These are phyloP conservation scores for Ustilago loliicola DNA, from an alignment of 1,284 basidiomycete species.

Conservation along the genomic window DNA sequence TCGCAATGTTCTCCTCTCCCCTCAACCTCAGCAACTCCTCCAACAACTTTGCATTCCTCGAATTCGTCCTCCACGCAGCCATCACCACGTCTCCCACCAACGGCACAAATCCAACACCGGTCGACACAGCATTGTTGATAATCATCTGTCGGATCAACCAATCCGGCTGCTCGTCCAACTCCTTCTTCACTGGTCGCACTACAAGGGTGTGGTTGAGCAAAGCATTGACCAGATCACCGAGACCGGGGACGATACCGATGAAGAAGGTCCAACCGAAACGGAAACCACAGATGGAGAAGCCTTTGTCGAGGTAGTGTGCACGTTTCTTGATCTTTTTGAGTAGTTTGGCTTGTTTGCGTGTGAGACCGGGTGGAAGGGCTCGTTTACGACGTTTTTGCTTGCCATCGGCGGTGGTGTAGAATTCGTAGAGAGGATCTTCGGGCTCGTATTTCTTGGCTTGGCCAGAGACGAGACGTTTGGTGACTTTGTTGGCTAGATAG, in stretches of 20 bases:
- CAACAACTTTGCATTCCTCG: conserved; percentile 78
- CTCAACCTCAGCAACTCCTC: conserved; percentile 59
- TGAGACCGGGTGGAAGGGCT: conserved; percentile 81
- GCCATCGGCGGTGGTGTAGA: conserved; percentile 78
- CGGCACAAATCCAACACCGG: conserved; percentile 81
- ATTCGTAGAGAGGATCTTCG: conserved; percentile 83
- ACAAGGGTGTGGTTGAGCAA: conserved; percentile 83
- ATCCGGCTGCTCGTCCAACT: conserved; percentile 74
- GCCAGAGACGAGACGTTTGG: conserved; percentile 45
- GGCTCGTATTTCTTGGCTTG: conserved; percentile 63
- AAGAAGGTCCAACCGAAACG: conserved; percentile 82
- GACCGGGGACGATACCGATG: conserved; percentile 79
- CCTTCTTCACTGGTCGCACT: conserved; percentile 79
- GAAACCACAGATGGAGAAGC: conserved; percentile 84
- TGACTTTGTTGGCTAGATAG: conserved; percentile 56
- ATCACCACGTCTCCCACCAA: conserved; percentile 82
- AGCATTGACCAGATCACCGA: conserved; percentile 79
- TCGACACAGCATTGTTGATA: conserved; percentile 82
- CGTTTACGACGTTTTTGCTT: conserved; percentile 79
- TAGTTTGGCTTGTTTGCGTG: conserved; percentile 81
- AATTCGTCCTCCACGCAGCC: conserved; percentile 87
- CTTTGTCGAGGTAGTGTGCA: conserved; percentile 92
- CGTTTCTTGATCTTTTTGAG: conserved; percentile 73
- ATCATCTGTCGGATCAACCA: conserved; percentile 74
- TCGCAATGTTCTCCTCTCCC: conserved; percentile 61